A percentile compares a stretch with the other conserved stretches of the same genome.
phyloP scores from a whole-genome alignment of 306 rosid species.

The Ormosia semicastrata region DNA sequence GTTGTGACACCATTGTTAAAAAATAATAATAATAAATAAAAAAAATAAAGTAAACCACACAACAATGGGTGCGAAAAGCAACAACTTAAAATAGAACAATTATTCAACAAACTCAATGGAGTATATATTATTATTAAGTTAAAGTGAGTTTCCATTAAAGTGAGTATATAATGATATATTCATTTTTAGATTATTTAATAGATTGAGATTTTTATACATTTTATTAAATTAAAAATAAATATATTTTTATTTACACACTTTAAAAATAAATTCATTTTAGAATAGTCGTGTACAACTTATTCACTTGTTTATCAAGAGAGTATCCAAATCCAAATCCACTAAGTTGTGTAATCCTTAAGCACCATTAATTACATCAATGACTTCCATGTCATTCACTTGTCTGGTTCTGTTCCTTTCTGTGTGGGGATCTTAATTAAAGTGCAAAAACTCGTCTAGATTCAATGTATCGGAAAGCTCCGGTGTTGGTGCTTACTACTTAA shows the following conservation, averaged over 20 bases:
- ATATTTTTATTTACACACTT: too few relatives aligned
- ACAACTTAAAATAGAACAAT: neutral
- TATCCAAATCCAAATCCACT: neutral
- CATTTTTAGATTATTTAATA: too few relatives aligned
- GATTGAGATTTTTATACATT: too few relatives aligned
- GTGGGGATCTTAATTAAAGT: neutral
- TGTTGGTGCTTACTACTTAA: neutral
- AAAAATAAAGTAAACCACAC: neutral
- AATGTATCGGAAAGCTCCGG: slow-evolving; percentile 18
- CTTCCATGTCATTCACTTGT: slow-evolving; percentile 19
- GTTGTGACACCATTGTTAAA: too few relatives aligned
- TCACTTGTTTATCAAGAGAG: neutral
- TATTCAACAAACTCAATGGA: neutral
- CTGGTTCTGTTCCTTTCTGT: neutral
- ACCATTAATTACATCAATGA: slow-evolving; percentile 1
- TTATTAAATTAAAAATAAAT: too few relatives aligned
- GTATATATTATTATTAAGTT: too few relatives aligned
- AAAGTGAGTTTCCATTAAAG: too few relatives aligned
- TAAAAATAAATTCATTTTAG: too few relatives aligned
- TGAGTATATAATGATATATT: too few relatives aligned
- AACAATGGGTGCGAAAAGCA: neutral
- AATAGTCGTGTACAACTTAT: neutral
- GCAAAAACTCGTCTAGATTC: slow-evolving; percentile 30
- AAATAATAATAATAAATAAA: too few relatives aligned
- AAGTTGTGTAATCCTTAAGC: neutral